Evolutionary conservation across 768 basidiomycete genomes (phyloP), one percentile per base, ranked within the genome.

Genomic region (Suillus plorans): DNA sequence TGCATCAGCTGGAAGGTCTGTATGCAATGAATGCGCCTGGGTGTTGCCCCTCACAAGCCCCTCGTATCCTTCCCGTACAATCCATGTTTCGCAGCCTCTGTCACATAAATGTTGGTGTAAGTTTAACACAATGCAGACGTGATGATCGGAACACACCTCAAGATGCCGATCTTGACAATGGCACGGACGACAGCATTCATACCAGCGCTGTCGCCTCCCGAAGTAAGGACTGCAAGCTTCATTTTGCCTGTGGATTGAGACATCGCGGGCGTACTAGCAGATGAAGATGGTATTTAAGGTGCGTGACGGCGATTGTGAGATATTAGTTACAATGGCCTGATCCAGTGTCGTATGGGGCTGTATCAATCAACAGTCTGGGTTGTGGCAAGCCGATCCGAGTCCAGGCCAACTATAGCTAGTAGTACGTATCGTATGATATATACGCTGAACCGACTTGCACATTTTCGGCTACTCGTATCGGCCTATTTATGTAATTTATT

Each of bases 21-120:
- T 68, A 41, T 75, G 52, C 18, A 72, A 49, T 61, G 72, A 53
- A 44, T 75, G 66, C 3, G 70, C 72, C 34, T 83, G 80, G 4
- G 80, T 74, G 77, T 96, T 99, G n/a, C 97, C 97, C 64, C 91
- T 86, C 13, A 99, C 96, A 65, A 99, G 89, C 28, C 97, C 97
- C 75, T 99, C 96, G 81, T 98, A 99, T 45, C 97, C 97, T 79
- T 99, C 97, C 44, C 97, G 92, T 65, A 99, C 93, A 67, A 99
- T 89, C 84, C 89, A 99, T 16, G 92, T 90, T 76, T 99, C 94
- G 77, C 95, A 99, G 42, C 95, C 96, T 79, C 97, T 97, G 71
- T 61, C 44, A 42, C 20, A 63, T 37, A 18, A 64, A 63, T n/a
- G 53, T 13, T 34, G 52, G 42, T 60, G 63, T 59, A 65, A 66